These are phyloP conservation scores for Paramecium primaurelia DNA, from an alignment of 73 alveolate genomes.

Conservation along the genomic window DNA sequence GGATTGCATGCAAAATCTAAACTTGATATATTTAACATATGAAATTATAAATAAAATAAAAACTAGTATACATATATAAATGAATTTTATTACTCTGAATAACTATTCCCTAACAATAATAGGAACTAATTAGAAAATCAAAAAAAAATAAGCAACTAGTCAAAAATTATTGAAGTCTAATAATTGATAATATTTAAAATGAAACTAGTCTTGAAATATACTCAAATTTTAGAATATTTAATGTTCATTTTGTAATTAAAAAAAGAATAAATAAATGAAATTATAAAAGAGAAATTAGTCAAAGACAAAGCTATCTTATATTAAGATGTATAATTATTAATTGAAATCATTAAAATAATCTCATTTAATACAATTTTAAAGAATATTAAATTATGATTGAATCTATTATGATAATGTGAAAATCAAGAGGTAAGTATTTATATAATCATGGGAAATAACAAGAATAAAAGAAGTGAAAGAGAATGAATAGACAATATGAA, in stretches of 20 bases:
- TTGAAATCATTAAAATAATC: neutral
- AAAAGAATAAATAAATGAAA: neutral
- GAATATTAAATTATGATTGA: neutral
- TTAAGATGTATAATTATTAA: neutral
- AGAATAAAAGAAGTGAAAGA: neutral
- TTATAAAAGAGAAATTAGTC: neutral
- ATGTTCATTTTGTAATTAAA: neutral
- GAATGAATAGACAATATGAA: neutral
- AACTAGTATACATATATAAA: neutral
- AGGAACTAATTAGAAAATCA: neutral
- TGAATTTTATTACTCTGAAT: neutral
- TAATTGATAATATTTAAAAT: neutral
- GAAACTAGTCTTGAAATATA: neutral
- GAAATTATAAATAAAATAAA: neutral
- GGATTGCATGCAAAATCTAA: neutral
- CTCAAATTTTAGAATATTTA: neutral
- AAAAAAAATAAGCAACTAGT: neutral
- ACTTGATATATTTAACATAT: neutral
- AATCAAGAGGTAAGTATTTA: neutral
- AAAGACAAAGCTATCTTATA: neutral
- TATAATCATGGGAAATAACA: neutral
- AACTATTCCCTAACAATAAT: neutral
- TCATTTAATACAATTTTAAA: neutral
- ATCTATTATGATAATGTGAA: neutral
- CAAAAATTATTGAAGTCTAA: neutral